Evolutionary conservation across 2,329 filamentous ascomycete species (phyloP).

Genomic region (Pyrenophora tritici-repentis): DNA sequence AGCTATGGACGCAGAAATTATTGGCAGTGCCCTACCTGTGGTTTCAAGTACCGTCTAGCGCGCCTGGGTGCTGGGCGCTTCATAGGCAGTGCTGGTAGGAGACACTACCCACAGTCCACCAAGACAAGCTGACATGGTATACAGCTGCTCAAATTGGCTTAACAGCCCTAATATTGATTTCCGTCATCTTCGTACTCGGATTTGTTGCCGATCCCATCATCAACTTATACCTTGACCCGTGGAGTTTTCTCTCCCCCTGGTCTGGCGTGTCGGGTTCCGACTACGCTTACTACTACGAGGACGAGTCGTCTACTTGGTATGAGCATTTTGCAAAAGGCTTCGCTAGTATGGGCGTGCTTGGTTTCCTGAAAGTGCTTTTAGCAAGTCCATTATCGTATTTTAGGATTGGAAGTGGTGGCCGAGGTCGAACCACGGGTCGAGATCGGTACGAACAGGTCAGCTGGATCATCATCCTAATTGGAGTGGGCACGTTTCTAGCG

Average conservation of each 20-base stretch:
- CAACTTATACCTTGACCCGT: constrained; percentile 82
- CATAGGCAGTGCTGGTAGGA: constrained; percentile 54
- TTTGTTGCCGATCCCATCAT: constrained; percentile 94
- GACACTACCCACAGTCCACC: neutral
- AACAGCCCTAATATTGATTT: constrained; percentile 72
- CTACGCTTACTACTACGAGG: constrained; percentile 38
- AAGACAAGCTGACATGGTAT: constrained; percentile 18
- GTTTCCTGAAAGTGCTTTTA: constrained; percentile 80
- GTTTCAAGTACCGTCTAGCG: constrained; percentile 79
- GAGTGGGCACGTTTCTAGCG: constrained; percentile 77
- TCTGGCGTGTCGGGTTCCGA: constrained; percentile 23
- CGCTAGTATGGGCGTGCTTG: constrained; percentile 84
- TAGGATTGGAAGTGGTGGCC: constrained; percentile 65
- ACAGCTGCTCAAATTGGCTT: constrained; percentile 67
- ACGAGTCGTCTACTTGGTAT: constrained; percentile 64
- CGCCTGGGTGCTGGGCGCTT: constrained; percentile 76
- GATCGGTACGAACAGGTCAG: constrained; percentile 79
- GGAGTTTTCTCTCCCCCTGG: constrained; percentile 48
- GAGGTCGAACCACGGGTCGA: constrained; percentile 68
- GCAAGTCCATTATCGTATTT: constrained; percentile 78
- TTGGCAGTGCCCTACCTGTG: constrained; percentile 87
- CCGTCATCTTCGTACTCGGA: constrained; percentile 79
- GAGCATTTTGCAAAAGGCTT: constrained; percentile 89
- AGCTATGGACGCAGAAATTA: constrained; percentile 69
- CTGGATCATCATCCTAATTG: constrained; percentile 78